These are phyloP conservation scores for Ilex paraguariensis DNA, from an alignment of 305 asterid species.

Conservation along the genomic window DNA sequence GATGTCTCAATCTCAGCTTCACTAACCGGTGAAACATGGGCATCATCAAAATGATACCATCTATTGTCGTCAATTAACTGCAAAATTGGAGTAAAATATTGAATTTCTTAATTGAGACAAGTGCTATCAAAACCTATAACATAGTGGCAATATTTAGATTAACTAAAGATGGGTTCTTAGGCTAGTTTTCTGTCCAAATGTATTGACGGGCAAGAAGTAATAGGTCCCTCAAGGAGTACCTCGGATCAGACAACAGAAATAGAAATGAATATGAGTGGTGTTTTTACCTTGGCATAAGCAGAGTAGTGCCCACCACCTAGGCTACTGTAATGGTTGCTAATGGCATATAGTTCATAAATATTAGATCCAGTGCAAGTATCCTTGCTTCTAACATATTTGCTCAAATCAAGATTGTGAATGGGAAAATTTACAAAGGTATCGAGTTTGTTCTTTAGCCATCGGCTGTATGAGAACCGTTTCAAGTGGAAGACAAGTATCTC, in stretches of 20 bases:
- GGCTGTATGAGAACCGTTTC: conserved; percentile 83
- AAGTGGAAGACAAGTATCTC: conserved; percentile 83
- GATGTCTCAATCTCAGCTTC: conserved; percentile 86
- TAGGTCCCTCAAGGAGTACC: conserved; percentile 3
- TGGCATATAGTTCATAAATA: conserved; percentile 77
- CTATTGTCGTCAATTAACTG: conserved; percentile 77
- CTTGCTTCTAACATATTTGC: conserved; percentile 65
- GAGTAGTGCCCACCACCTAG: conserved; percentile 97
- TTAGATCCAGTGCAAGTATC: conserved; percentile 56
- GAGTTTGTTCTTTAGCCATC: conserved; percentile 85
- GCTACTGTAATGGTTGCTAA: conserved; percentile 97
- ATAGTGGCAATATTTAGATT: no score
- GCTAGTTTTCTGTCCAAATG: no score
- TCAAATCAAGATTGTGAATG: conserved; percentile 67
- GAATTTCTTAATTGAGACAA: no score
- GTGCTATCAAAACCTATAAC: no score
- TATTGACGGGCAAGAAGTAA: no score
- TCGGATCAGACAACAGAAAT: background rate
- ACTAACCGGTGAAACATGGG: conserved; percentile 74
- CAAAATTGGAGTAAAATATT: conserved; percentile 22
- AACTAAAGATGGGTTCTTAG: no score
- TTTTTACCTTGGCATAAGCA: conserved; percentile 86
- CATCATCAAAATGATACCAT: conserved; percentile 93
- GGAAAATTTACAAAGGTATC: conserved; percentile 89
- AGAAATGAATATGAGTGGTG: no score